phyloP scores from a whole-genome alignment of 2,329 filamentous ascomycete species.

The Trichoderma gracile region DNA sequence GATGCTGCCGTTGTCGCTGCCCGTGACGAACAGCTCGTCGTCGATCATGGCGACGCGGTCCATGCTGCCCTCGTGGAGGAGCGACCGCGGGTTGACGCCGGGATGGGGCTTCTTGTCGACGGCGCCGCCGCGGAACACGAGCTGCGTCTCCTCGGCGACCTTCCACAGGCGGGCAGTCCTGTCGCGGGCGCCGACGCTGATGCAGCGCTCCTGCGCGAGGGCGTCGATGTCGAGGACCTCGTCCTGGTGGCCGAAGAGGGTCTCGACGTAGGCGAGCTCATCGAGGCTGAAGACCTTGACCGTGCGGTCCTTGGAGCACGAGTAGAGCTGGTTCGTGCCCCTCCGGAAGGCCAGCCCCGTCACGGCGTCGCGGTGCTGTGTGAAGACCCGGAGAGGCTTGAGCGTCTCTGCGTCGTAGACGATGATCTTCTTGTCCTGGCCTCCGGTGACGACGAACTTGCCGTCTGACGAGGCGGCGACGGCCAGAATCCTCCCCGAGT shows the following conservation, averaged over 20 bases:
- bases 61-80: constrained; percentile 78
- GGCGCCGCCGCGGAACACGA: constrained; percentile 88
- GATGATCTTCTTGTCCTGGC: constrained; percentile 78
- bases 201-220: constrained; percentile 80
- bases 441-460: constrained; percentile 87
- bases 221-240: constrained; percentile 81
- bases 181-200: constrained; percentile 88
- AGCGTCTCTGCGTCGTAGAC: constrained; percentile 84
- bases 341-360: constrained; percentile 82
- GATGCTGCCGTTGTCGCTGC: constrained; percentile 85
- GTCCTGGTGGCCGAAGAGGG: constrained; percentile 94
- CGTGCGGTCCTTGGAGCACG: constrained; percentile 84
- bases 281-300: constrained; percentile 95
- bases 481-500: constrained; percentile 76
- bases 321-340: constrained; percentile 90
- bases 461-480: constrained; percentile 88
- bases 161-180: constrained; percentile 94
- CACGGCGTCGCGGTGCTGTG: constrained; percentile 87
- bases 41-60: constrained; percentile 90
- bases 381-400: constrained; percentile 77
- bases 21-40: constrained; percentile 86
- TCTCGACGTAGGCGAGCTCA: constrained; percentile 91
- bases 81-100: constrained; percentile 51
- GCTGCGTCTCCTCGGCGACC: constrained; percentile 89
- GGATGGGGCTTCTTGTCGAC: constrained; percentile 53